Conservation (phyloP, 148 eudicot genomes). For the Camellia sinensis region DNA sequence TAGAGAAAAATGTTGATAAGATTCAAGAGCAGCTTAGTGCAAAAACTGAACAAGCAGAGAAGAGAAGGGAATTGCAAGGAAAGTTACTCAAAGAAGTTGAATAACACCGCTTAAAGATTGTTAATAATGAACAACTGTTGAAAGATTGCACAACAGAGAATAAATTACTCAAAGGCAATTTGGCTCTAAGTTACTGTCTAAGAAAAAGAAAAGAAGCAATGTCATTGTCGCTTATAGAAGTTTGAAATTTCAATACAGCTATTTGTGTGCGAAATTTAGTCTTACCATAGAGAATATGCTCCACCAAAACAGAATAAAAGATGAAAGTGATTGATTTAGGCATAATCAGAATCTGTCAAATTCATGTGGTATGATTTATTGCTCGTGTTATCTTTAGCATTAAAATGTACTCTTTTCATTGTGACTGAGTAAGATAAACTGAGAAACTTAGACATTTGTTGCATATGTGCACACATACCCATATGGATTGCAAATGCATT, state of each 20-base stretch:
- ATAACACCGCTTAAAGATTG: conserved; percentile 37
- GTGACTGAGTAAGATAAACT: not conserved
- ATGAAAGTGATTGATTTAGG: conserved; percentile 32
- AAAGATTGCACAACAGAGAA: conserved; percentile 39
- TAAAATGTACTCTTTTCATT: not conserved
- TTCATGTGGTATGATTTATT: conserved; percentile 38
- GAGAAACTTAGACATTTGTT: not conserved
- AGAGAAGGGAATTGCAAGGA: conserved; percentile 37
- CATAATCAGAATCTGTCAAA: conserved; percentile 20
- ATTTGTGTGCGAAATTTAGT: conserved; percentile 46
- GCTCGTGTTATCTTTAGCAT: not conserved
- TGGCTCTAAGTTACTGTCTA: conserved; percentile 38
- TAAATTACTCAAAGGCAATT: conserved; percentile 33
- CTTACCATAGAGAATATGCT: conserved; percentile 43
- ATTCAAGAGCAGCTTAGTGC: conserved; percentile 39
- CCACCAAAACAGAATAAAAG: conserved; percentile 39
- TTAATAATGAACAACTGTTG: conserved; percentile 38
- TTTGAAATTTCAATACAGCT: conserved; percentile 72
- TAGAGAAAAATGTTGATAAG: conserved; percentile 34
- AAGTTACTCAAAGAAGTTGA: conserved; percentile 42
- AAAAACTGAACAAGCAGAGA: conserved; percentile 46
- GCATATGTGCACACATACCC: not conserved
- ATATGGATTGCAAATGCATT: not conserved
- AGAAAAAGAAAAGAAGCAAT: conserved; percentile 55
- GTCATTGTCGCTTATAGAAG: conserved; percentile 49